Conservation (phyloP, 208 protist genomes). For the Trypanosoma conorhini region DNA sequence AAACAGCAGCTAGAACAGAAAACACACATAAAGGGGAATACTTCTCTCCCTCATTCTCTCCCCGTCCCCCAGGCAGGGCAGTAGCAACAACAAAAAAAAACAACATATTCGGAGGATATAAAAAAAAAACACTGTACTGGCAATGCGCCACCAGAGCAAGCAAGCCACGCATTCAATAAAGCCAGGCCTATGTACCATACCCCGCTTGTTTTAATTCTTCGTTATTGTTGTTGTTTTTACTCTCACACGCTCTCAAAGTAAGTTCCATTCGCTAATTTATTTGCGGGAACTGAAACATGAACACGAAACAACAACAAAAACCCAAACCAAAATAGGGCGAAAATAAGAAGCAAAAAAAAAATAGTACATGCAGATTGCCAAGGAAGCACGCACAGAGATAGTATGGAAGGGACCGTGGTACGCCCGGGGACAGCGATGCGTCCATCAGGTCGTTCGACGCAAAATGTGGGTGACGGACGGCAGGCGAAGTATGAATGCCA, state of each 20-base stretch:
- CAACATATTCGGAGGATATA: not conserved
- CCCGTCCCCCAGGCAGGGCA: no score
- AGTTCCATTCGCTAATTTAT: no score
- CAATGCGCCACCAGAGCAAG: no score
- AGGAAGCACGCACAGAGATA: not conserved
- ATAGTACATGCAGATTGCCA: no score
- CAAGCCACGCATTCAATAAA: not conserved
- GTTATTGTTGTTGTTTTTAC: not conserved
- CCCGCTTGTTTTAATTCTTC: no score
- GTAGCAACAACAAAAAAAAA: slow-evolving; percentile 9
- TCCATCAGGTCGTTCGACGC: slow-evolving; percentile 33
- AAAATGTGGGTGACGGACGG: slow-evolving; percentile 74
- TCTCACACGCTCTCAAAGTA: not conserved
- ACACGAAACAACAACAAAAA: not conserved
- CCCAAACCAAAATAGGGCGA: no score
- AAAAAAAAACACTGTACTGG: not conserved
- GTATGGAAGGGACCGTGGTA: slow-evolving; percentile 4
- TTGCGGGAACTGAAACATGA: not conserved
- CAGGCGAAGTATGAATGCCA: slow-evolving; percentile 42
- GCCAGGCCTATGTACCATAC: not conserved
- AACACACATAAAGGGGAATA: not conserved
- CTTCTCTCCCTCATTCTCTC: no score
- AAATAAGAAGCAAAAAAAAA: no score
- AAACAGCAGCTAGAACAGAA: not conserved
- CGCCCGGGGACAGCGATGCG: not conserved